Base-by-base conservation (phyloP, 257 asterid genomes). In the Scutellaria minor region DNA sequence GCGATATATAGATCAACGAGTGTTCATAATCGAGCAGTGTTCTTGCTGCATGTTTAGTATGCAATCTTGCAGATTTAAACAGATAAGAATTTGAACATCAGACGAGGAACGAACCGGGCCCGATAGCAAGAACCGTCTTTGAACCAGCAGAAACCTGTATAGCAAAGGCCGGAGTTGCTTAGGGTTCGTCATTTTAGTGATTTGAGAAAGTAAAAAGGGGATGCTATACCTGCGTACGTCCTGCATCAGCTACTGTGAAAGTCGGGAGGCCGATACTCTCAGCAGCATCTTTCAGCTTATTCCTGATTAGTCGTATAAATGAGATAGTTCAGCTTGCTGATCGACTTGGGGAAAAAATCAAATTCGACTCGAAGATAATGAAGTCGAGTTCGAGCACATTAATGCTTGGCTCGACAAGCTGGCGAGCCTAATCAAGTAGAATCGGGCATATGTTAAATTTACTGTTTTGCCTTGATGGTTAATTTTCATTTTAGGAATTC, bases 211-310 rank as follows among this genome's bases (percentile, higher is more conserved):
- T 18, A 39, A 53, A 66, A 66, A 68, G 5, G 7, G 31, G n/a
- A 56, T 35, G 31, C 12, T n/a, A 37, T 60, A 91, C 99, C 96
- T 94, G 98, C 9, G 99, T 95, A 39, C 97, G 93, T 64, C 99
- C 99, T 3, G 99, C 99, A 84, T 95, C 99, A 72, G 99, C 96
- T 57, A 95, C 97, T 11, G 86, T 86, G 82, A 84, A 95, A 62
- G 99, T 95, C 9, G 98, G 99, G 79, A 95, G 94, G 73, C 97
- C 95, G 51, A 90, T 79, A 71, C 71, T 79, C 70, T 89, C 97
- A 6, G 99, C 99, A 53, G 96, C 89, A 79, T 95, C 98, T 83
- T 82, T 85, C 64, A 95, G 79, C 85, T 87, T 92, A 75, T 90
- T 92, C 99, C 99, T 95, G 76, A 77, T 59, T 31, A 31, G 37